Conservation (phyloP, 2,329 filamentous ascomycete species). For the Aspergillus pseudotamarii region DNA sequence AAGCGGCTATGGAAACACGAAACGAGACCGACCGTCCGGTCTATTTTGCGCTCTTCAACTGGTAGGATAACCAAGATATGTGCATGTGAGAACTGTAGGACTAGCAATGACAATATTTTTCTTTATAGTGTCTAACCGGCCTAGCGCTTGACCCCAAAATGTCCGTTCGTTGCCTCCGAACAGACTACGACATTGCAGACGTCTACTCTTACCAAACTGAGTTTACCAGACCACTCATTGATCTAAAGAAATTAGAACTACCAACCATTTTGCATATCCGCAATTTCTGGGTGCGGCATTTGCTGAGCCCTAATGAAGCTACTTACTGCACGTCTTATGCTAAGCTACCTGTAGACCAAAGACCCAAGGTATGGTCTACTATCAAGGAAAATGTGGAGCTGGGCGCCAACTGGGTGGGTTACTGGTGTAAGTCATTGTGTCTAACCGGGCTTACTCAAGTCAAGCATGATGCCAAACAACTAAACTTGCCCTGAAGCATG, state of each 20-base stretch:
- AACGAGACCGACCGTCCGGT: too few species aligned
- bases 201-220: constrained; percentile 29
- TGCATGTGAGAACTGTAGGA: too few species aligned
- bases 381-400: constrained; percentile 12
- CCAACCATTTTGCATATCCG: constrained; percentile 40
- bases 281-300: constrained; percentile 47
- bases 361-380: constrained; percentile 23
- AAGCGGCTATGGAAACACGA: too few species aligned
- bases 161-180: too few species aligned
- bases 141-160: too few species aligned
- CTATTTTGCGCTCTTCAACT: too few species aligned
- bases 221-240: constrained; percentile 17
- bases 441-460: background rate
- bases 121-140: too few species aligned
- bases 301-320: constrained; percentile 32
- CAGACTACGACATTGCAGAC: constrained; percentile 16
- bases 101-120: too few species aligned
- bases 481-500: constrained; percentile 30
- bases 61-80: too few species aligned
- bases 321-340: constrained; percentile 30
- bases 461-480: background rate
- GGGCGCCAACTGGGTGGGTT: constrained; percentile 36
- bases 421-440: constrained; percentile 31
- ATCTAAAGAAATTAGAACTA: constrained; percentile 28
- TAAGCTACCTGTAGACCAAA: constrained; percentile 18